Base-by-base conservation (phyloP, 2,329 filamentous ascomycete genomes). In the Fusarium torulosum region DNA sequence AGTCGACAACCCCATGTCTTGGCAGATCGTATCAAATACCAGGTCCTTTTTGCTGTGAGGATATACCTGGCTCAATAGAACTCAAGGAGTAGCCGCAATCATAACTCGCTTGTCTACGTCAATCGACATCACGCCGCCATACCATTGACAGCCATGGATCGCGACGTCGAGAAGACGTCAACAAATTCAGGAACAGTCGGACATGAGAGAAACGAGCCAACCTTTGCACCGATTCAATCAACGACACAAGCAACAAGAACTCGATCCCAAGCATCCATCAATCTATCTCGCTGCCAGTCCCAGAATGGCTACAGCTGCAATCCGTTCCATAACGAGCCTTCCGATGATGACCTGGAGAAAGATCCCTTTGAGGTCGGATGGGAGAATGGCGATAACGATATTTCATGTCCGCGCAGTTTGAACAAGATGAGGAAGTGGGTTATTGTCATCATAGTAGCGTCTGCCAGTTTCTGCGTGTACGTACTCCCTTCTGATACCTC, bases 381-480 rank as follows among this genome's bases (percentile, higher is more conserved):
- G 86, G 91, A 95, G 38, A 88, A 87, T 15, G 85, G 84, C 7
- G 89, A 93, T 59, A 79, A 82, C 46, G 94, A 97, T 75, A 90
- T 91, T 0, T 76, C 88, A 77, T 91, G 90, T 71, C 94, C 94
- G 1, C 87, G 90, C 59, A 93, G 87, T 75, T 88, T 93, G 81
- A 80, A 78, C 17, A 84, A 78, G 19, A 75, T 79, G n/a, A 86
- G 88, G 63, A 94, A 94, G 75, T 97, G 95, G 95, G 57, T 88
- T 29, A 90, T 97, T 63, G 89, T 94, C 2, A 70, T 88, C 35
- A 90, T 97, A 58, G 85, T 94, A n/a, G 89, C 90, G 11, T 76
- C 85, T 55, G 91, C 90, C 9, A 92, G 92, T 45, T 83, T 96
- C 60, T 95, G 92, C 78, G 94, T 97, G 91, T 94, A 85, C 84